Conservation (phyloP, 768 basidiomycete species). For the Obba rivulosa region DNA sequence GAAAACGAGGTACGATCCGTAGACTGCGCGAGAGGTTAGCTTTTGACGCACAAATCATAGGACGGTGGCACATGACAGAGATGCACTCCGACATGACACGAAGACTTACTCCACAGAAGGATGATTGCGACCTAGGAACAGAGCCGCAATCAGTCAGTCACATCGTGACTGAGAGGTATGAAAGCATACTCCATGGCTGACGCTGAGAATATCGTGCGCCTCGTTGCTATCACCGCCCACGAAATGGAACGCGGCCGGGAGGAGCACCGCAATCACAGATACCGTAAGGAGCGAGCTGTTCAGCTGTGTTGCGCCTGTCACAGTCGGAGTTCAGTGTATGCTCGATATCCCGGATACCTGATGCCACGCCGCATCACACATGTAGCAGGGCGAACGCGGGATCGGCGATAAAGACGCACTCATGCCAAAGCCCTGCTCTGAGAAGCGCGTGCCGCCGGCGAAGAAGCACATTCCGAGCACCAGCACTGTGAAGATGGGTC, state of each 20-base stretch:
- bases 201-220: slow-evolving; percentile 36
- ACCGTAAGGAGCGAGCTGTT: slow-evolving; percentile 73
- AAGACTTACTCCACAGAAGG: slow-evolving; percentile 42
- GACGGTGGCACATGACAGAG: not conserved
- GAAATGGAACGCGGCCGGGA: slow-evolving; percentile 79
- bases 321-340: not conserved
- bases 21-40: slow-evolving; percentile 31
- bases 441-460: slow-evolving; percentile 72
- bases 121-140: slow-evolving; percentile 44
- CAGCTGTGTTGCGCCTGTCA: slow-evolving; percentile 53
- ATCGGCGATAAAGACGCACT: slow-evolving; percentile 38
- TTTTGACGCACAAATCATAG: not conserved
- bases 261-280: slow-evolving; percentile 73
- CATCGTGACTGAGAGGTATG: not conserved
- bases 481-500: too few species aligned
- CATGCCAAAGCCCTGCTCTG: slow-evolving; percentile 73
- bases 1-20: slow-evolving; percentile 45
- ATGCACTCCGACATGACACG: not conserved
- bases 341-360: too few species aligned
- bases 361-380: too few species aligned
- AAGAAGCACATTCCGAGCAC: slow-evolving; percentile 91
- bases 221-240: slow-evolving; percentile 32
- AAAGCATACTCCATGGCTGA: slow-evolving; percentile 44
- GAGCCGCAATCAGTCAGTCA: not conserved
- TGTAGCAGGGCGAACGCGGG: not conserved